Evolutionary conservation across 73 alveolate genomes (phyloP), one percentile per base, ranked within the genome.

Genomic region (Uronychia setigera): DNA sequence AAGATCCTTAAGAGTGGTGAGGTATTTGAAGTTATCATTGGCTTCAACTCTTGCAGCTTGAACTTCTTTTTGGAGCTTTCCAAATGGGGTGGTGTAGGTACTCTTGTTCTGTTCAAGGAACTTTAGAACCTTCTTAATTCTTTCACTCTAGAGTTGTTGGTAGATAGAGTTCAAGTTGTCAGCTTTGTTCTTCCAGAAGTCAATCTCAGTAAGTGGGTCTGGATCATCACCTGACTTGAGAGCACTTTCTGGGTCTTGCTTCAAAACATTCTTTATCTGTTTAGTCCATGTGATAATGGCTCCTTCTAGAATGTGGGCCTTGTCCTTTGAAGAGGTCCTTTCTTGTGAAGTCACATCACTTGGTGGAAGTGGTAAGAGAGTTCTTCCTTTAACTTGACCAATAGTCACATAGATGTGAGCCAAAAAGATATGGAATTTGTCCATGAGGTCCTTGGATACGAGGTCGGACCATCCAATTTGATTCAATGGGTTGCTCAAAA

Each of bases 211-310:
- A 32, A 94, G 95, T 29, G 99, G 99, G 60, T 98, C 99, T 81
- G 99, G 99, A 91, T 99, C 97, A 34, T 98, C 96, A 74, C 99
- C 99, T 33, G 96, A 90, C 95, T 97, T 97, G 75, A 97, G 98
- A 14, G 99, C 99, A 74, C 97, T 94, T 85, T 98, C 99, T 1
- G 99, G 99, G 84, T 98, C 99, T 87, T 98, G 99, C 89, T 98
- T 98, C 85, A 99, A 91, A 35, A 99, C 99, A 81, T 98, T 98
- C 93, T 99, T 94, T 91, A 99, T 99, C 93, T 98, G 98, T 86
- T 98, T 98, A 32, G 99, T 99, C 99, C 99, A 99, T 74, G 99
- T 98, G 59, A 99, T 98, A 59, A 99, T 97, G 32, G 99, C 99
- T 60, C 99, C 99, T 90, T 99, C 99, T 80, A 98, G 97, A 27